phyloP scores from a whole-genome alignment of 495 filamentous ascomycete species.

The Parachaetomium inaequale region DNA sequence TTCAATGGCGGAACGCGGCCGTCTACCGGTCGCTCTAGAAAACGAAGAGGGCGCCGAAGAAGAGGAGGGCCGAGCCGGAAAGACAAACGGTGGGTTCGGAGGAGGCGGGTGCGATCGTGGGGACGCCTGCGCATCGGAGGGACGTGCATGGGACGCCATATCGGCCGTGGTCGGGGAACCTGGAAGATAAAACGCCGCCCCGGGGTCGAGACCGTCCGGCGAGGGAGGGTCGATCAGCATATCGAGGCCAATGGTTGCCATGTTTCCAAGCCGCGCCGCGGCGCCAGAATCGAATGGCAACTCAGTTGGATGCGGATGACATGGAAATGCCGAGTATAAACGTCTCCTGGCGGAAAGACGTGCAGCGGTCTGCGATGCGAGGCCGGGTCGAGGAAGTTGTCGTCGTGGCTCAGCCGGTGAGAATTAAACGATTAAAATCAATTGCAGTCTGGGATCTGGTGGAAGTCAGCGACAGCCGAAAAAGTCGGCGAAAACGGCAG shows the following conservation, averaged over 20 bases:
- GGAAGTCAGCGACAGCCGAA: conserved; percentile 20
- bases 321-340: conserved; percentile 33
- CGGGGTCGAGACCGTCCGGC: conserved; percentile 27
- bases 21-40: conserved; percentile 43
- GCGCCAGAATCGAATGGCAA: conserved; percentile 41
- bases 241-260: conserved; percentile 42
- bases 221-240: conserved; percentile 34
- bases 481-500: neutral
- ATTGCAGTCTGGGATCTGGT: conserved; percentile 19
- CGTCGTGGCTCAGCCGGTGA: conserved; percentile 17
- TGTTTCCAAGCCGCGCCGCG: conserved; percentile 48
- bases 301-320: conserved; percentile 36
- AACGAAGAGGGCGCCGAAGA: conserved; percentile 47
- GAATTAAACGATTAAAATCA: conserved; percentile 34
- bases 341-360: conserved; percentile 7
- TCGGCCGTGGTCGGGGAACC: conserved; percentile 16
- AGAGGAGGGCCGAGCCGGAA: conserved; percentile 51
- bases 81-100: conserved; percentile 70
- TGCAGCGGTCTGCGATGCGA: conserved; percentile 2
- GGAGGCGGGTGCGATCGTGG: conserved; percentile 48
- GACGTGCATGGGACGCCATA: conserved; percentile 18
- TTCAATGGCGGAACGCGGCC: conserved; percentile 49
- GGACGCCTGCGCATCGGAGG: conserved; percentile 31
- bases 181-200: conserved; percentile 14
- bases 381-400: conserved; percentile 8